Evolutionary conservation across 768 basidiomycete genomes (phyloP).

Genomic region (Coprinopsis strossmayeri): DNA sequence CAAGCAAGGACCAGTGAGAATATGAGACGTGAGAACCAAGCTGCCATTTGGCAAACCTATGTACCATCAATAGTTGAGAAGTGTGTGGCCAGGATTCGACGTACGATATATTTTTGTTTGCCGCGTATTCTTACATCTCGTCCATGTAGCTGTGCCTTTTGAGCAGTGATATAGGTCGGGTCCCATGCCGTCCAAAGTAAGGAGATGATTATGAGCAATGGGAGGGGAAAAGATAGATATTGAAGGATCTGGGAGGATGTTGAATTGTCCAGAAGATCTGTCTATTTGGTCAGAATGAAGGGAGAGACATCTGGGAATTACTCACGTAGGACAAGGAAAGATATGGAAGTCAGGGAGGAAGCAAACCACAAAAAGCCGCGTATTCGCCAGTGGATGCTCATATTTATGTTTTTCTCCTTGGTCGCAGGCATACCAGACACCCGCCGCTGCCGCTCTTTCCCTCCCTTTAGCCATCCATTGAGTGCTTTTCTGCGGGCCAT

Average conservation of each 20-base stretch:
- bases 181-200: conserved; percentile 83
- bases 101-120: conserved; percentile 56
- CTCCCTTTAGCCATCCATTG: conserved; percentile 61
- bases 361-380: conserved; percentile 63
- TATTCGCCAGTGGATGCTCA: conserved; percentile 60
- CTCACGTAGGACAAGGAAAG: conserved; percentile 43
- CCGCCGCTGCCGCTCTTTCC: conserved; percentile 51
- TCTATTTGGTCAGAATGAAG: background rate
- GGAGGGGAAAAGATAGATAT: conserved; percentile 35
- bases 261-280: conserved; percentile 28
- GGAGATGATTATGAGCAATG: conserved; percentile 48
- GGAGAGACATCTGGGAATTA: background rate
- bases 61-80: conserved; percentile 8
- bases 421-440: conserved; percentile 33
- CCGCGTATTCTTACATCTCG: conserved; percentile 64
- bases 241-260: conserved; percentile 19
- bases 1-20: conserved; percentile 38
- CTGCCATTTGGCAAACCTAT: conserved; percentile 52
- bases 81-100: conserved; percentile 16
- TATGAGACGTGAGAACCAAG: conserved; percentile 48
- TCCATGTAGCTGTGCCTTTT: conserved; percentile 60
- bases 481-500: conserved; percentile 79
- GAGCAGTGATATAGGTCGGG: conserved; percentile 63
- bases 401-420: conserved; percentile 36
- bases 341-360: conserved; percentile 36